phyloP scores from a whole-genome alignment of 306 rosid genomes.

The Senna tora region DNA sequence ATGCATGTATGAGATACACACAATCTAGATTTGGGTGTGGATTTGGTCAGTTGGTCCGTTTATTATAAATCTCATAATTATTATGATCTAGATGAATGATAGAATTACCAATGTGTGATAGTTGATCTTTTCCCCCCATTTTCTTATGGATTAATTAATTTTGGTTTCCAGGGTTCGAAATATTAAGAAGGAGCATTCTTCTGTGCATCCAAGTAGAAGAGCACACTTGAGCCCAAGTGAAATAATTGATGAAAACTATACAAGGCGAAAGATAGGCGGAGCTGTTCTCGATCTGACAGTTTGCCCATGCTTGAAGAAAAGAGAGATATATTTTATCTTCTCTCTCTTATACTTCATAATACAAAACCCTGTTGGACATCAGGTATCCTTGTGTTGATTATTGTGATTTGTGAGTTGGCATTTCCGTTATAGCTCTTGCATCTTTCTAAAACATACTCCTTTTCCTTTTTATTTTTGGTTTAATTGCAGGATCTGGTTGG shows the following conservation, averaged over 20 bases:
- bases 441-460: conserved; percentile 24
- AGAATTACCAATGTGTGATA: conserved; percentile 13
- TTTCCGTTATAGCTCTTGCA: conserved; percentile 18
- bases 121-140: conserved; percentile 12
- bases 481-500: conserved; percentile 98
- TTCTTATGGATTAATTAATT: neutral
- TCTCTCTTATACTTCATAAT: conserved; percentile 85
- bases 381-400: conserved; percentile 63
- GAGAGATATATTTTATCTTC: conserved; percentile 84
- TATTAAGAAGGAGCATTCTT: conserved; percentile 50
- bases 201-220: conserved; percentile 48
- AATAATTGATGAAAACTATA: conserved; percentile 49
- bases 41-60: neutral
- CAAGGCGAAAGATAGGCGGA: conserved; percentile 63
- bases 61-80: neutral
- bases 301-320: conserved; percentile 79
- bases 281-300: conserved; percentile 67
- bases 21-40: neutral
- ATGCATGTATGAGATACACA: no score
- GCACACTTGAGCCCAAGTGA: conserved; percentile 45
- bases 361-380: conserved; percentile 99
- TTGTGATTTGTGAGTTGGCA: conserved; percentile 21
- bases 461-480: conserved; percentile 18
- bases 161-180: conserved; percentile 49
- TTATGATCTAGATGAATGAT: conserved; percentile 21